A percentile compares a stretch with the other conserved stretches of the same genome.
Conservation (phyloP, 441 rosid species). For the Iberis amara region DNA sequence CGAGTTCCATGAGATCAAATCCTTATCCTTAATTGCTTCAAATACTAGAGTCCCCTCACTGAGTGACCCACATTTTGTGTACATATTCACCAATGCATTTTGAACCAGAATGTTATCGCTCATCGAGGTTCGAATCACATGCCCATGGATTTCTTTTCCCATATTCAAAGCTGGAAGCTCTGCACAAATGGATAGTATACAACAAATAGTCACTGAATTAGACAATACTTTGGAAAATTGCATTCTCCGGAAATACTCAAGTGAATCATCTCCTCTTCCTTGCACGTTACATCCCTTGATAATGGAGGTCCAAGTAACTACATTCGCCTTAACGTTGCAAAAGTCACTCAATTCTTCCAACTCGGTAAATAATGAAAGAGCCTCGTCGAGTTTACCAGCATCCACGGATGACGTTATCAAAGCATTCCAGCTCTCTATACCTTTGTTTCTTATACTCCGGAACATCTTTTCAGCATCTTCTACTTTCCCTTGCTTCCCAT, state of each 20-base stretch:
- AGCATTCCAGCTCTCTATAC: constrained; percentile 62
- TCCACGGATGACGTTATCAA: constrained; percentile 60
- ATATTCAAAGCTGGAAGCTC: constrained; percentile 46
- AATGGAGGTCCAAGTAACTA: constrained; percentile 64
- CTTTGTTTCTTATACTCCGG: constrained; percentile 40
- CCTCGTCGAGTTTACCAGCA: constrained; percentile 57
- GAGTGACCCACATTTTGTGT: constrained; percentile 58
- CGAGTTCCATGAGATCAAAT: constrained; percentile 43
- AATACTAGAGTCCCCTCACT: constrained; percentile 44
- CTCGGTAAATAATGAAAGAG: constrained; percentile 46
- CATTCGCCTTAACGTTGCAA: constrained; percentile 39
- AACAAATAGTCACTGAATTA: constrained; percentile 53
- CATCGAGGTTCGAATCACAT: constrained; percentile 44
- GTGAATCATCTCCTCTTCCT: constrained; percentile 47
- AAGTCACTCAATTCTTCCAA: constrained; percentile 32
- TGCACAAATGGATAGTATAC: constrained; percentile 57
- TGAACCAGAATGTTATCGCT: constrained; percentile 45
- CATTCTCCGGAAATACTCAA: constrained; percentile 62
- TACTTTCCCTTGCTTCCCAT: constrained; percentile 52
- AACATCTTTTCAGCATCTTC: constrained; percentile 42
- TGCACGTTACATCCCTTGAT: constrained; percentile 55
- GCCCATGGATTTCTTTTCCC: constrained; percentile 64
- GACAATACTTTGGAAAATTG: constrained; percentile 44
- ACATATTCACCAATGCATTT: constrained; percentile 68
- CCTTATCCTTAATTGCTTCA: constrained; percentile 38